Conservation (phyloP, 176 grass and related monocot genomes). For the Pontederia crassipes region DNA sequence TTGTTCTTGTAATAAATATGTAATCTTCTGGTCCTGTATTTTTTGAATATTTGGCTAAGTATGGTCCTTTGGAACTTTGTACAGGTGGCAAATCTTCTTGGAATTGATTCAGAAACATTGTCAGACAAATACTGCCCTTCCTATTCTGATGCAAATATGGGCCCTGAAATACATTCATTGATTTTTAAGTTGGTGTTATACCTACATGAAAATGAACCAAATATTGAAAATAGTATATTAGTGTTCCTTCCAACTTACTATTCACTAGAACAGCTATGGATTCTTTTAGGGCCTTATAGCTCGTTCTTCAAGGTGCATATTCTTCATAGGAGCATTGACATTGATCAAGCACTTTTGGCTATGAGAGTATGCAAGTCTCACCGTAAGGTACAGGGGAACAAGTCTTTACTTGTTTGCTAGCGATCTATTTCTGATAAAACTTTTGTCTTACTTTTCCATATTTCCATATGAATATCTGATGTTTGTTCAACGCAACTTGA, state of each 20-base stretch:
- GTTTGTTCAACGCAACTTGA: no score
- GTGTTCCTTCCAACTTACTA: slow-evolving; percentile 92
- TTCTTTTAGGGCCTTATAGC: slow-evolving; percentile 31
- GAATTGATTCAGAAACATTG: slow-evolving; percentile 40
- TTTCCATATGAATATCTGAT: no score
- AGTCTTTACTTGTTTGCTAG: neutral
- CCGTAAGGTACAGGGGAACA: slow-evolving; percentile 43
- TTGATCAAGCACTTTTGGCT: slow-evolving; percentile 70
- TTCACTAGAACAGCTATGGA: slow-evolving; percentile 86
- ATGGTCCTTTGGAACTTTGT: neutral
- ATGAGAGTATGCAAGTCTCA: slow-evolving; percentile 54
- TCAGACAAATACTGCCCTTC: slow-evolving; percentile 32
- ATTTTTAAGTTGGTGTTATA: slow-evolving; percentile 65
- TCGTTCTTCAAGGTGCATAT: slow-evolving; percentile 68
- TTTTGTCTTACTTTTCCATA: neutral
- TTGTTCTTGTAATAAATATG: neutral
- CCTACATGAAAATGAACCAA: slow-evolving; percentile 52
- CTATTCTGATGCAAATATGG: slow-evolving; percentile 41
- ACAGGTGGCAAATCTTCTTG: slow-evolving; percentile 59
- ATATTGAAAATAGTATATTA: slow-evolving; percentile 79
- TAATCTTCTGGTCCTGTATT: neutral
- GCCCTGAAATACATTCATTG: slow-evolving; percentile 42
- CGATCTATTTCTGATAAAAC: slow-evolving; percentile 11
- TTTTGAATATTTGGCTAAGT: neutral
- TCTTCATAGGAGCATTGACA: slow-evolving; percentile 87